Conservation (phyloP, 129 eudicot genomes). For the sunflower (Helianthus annuus) region DNA sequence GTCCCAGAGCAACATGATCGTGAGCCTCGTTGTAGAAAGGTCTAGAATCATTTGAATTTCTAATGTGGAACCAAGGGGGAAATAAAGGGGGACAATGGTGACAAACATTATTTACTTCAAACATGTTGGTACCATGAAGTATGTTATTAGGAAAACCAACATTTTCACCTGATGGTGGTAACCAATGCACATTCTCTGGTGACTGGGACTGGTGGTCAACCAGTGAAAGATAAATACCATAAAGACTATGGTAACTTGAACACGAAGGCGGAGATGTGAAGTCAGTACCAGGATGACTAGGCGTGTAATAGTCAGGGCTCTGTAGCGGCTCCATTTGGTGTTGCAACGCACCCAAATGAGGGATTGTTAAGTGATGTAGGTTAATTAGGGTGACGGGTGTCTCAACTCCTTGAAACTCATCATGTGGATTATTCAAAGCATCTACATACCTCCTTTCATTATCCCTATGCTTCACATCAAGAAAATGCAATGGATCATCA, state of each 20-base stretch:
- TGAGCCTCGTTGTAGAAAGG: too few relatives aligned
- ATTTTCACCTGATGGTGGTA: too few relatives aligned
- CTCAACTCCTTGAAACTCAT: slow-evolving; percentile 33
- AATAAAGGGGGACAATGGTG: too few relatives aligned
- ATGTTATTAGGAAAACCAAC: slow-evolving; percentile 83
- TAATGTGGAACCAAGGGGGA: too few relatives aligned
- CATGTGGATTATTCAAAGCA: slow-evolving; percentile 90
- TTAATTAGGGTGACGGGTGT: too few relatives aligned
- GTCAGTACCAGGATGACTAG: slow-evolving; percentile 52
- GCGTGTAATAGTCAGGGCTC: slow-evolving; percentile 76
- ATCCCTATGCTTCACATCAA: slow-evolving; percentile 42
- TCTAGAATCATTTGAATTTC: too few relatives aligned
- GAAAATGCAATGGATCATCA: slow-evolving; percentile 60
- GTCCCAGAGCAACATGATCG: slow-evolving; percentile 18
- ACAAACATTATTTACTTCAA: slow-evolving; percentile 6
- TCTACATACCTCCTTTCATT: slow-evolving; percentile 82
- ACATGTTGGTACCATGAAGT: slow-evolving; percentile 62
- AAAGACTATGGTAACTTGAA: slow-evolving; percentile 47
- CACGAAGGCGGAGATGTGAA: slow-evolving; percentile 53
- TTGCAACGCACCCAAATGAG: slow-evolving; percentile 38
- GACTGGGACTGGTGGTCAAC: slow-evolving; percentile 55
- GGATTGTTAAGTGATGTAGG: too few relatives aligned
- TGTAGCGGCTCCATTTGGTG: slow-evolving; percentile 71
- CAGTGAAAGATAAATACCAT: slow-evolving; percentile 40
- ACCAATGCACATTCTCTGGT: slow-evolving; percentile 42